Percentiles rank a stretch among this genome's conserved stretches.
Conservation (phyloP, 202 grass and related monocot species). For the Saccharum hybrid region DNA sequence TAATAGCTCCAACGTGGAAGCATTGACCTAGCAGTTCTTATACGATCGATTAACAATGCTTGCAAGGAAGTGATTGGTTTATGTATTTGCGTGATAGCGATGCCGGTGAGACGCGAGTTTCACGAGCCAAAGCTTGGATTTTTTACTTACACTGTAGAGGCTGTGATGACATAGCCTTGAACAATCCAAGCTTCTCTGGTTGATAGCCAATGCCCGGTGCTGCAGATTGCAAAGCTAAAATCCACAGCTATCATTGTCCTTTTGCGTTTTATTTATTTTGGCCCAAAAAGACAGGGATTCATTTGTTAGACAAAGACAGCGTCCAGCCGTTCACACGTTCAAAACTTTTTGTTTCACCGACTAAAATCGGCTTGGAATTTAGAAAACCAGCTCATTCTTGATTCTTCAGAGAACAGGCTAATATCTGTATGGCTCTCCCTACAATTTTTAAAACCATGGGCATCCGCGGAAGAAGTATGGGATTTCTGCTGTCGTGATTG, state of each 20-base stretch:
- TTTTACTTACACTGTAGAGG: not conserved
- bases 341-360: not conserved
- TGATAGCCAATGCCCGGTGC: not conserved
- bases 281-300: not conserved
- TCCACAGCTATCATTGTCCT: not conserved
- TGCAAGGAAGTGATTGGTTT: not conserved
- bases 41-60: not conserved
- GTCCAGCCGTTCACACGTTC: too few species aligned
- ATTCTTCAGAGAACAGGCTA: not conserved
- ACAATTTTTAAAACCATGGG: too few species aligned
- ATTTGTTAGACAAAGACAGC: too few species aligned
- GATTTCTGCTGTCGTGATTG: not conserved
- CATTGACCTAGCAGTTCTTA: not conserved
- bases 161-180: too few species aligned
- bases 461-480: not conserved
- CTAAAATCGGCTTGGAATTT: too few species aligned
- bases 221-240: not conserved
- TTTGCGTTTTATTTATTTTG: not conserved
- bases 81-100: not conserved
- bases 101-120: not conserved
- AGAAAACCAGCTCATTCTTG: too few species aligned
- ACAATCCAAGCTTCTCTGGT: not conserved
- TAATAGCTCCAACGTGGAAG: not conserved
- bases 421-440: not conserved
- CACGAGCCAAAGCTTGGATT: conserved; percentile 14